Evolutionary conservation across 2,329 filamentous ascomycete genomes (phyloP).

Genomic region (Amylocarpus encephaloides): DNA sequence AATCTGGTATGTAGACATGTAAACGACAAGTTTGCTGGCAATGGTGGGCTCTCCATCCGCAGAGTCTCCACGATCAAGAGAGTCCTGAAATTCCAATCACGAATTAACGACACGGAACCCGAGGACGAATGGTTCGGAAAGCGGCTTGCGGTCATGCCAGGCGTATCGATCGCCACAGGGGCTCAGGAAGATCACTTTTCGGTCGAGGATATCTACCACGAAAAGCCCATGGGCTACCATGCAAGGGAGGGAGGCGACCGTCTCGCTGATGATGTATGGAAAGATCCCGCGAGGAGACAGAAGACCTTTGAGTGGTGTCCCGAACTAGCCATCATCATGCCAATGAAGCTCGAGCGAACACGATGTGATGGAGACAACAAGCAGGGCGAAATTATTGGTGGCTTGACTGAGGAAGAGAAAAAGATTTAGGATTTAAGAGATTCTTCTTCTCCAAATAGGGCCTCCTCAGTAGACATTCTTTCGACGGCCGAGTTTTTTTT

Average conservation of each 20-base stretch:
- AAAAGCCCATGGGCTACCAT: slow-evolving; percentile 50
- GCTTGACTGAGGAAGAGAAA: too few species aligned
- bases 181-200: slow-evolving; percentile 38
- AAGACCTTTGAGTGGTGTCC: slow-evolving; percentile 50
- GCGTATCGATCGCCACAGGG: slow-evolving; percentile 40
- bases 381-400: slow-evolving; percentile 18
- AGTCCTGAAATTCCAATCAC: slow-evolving; percentile 42
- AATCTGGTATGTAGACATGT: slow-evolving; percentile 27
- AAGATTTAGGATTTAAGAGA: too few species aligned
- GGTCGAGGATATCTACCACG: slow-evolving; percentile 44
- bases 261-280: slow-evolving; percentile 43
- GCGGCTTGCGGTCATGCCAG: slow-evolving; percentile 42
- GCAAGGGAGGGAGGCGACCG: slow-evolving; percentile 38
- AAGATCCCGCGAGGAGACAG: slow-evolving; percentile 37
- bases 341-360: slow-evolving; percentile 49
- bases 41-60: slow-evolving; percentile 48
- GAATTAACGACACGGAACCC: slow-evolving; percentile 44
- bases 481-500: too few species aligned
- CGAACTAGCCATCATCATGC: slow-evolving; percentile 48
- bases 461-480: too few species aligned
- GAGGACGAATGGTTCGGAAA: slow-evolving; percentile 52
- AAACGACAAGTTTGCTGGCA: slow-evolving; percentile 43
- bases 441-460: too few species aligned
- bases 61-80: slow-evolving; percentile 44
- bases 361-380: slow-evolving; percentile 34